Evolutionary conservation across 495 filamentous ascomycete genomes (phyloP).

Genomic region (Trichoderma virens): DNA sequence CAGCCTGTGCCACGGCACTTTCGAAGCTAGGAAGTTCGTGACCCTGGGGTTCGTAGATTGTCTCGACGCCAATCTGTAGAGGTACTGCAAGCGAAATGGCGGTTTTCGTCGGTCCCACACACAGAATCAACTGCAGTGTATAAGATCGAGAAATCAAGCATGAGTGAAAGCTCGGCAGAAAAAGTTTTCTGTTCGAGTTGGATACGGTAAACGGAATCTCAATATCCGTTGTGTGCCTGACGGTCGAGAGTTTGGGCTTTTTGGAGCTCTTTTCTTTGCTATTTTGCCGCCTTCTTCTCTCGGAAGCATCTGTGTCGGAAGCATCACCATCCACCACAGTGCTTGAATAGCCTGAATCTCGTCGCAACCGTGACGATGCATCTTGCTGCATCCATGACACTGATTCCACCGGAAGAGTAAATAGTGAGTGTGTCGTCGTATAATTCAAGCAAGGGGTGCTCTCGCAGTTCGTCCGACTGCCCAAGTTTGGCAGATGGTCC

Average conservation of each 20-base stretch:
- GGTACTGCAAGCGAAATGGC: constrained; percentile 64
- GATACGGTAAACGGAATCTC: constrained; percentile 71
- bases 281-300: background rate
- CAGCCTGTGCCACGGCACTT: constrained; percentile 22
- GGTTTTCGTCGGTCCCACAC: constrained; percentile 46
- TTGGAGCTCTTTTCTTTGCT: constrained; percentile 7
- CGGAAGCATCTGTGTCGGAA: background rate
- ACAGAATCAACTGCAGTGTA: constrained; percentile 58
- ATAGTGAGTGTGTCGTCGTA: constrained; percentile 52
- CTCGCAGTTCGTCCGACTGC: constrained; percentile 32
- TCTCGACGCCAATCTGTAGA: constrained; percentile 59
- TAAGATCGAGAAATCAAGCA: constrained; percentile 81
- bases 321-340: constrained; percentile 19
- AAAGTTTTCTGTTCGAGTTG: constrained; percentile 47
- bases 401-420: constrained; percentile 54
- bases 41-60: constrained; percentile 13
- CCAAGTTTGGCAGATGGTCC: constrained; percentile 51
- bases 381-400: constrained; percentile 58
- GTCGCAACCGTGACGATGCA: constrained; percentile 29
- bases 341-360: constrained; percentile 50
- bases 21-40: constrained; percentile 30
- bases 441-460: constrained; percentile 54
- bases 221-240: constrained; percentile 54
- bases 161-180: constrained; percentile 82
- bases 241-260: constrained; percentile 24